phyloP scores from a whole-genome alignment of 2,329 filamentous ascomycete genomes.

The Fusarium citri region DNA sequence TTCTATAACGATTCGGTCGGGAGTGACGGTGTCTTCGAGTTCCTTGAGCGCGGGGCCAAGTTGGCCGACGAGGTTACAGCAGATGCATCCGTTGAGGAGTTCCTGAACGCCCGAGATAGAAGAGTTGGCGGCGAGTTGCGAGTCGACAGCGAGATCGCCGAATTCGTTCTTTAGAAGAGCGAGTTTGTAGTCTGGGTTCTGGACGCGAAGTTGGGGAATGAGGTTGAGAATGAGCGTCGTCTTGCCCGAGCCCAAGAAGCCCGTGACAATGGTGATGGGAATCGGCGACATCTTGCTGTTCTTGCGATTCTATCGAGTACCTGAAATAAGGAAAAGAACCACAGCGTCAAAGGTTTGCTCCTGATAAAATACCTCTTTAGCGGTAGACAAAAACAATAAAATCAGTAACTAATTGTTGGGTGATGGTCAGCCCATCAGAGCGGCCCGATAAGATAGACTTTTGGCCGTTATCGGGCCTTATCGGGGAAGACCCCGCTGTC shows the following conservation, averaged over 20 bases:
- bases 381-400: conserved; percentile 10
- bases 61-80: conserved; percentile 97
- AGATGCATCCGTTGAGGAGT: conserved; percentile 96
- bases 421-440: conserved; percentile 41
- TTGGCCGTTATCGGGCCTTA: conserved; percentile 39
- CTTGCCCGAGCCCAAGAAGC: conserved; percentile 95
- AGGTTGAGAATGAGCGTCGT: conserved; percentile 96
- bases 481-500: conserved; percentile 31
- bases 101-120: conserved; percentile 92
- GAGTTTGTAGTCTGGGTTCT: conserved; percentile 81
- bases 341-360: conserved; percentile 10
- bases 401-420: conserved; percentile 14
- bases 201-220: conserved; percentile 85
- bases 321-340: neutral
- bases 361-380: conserved; percentile 42
- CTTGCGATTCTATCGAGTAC: neutral
- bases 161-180: conserved; percentile 99
- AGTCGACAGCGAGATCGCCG: conserved; percentile 93
- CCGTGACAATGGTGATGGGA: conserved; percentile 94
- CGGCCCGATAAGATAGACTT: conserved; percentile 42
- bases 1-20: conserved; percentile 93
- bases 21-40: conserved; percentile 68
- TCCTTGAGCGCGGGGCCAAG: conserved; percentile 83
- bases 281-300: conserved; percentile 71
- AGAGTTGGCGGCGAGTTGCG: conserved; percentile 83